Percentiles rank a stretch among this genome's conserved stretches.
Conservation (phyloP, 768 basidiomycete genomes). For the Collybiopsis confluens region DNA sequence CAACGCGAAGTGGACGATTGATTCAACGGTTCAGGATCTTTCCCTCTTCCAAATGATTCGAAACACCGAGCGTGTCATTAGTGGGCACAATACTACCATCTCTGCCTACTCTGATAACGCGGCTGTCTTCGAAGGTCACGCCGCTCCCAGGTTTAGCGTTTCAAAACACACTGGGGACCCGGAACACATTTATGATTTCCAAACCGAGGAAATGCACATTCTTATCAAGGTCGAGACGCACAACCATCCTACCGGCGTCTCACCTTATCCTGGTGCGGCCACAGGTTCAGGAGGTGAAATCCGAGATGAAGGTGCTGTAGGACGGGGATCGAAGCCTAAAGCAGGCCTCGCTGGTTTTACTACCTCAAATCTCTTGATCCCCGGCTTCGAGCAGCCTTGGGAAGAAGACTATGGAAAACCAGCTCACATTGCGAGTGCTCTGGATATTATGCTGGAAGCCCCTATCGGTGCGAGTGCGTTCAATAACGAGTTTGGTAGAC, state of each 20-base stretch:
- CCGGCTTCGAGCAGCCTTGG: slow-evolving; percentile 91
- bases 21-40: slow-evolving; percentile 55
- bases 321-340: slow-evolving; percentile 93
- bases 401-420: slow-evolving; percentile 92
- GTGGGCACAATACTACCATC: slow-evolving; percentile 75
- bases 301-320: slow-evolving; percentile 95
- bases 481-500: slow-evolving; percentile 74
- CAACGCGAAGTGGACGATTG: slow-evolving; percentile 94
- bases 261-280: slow-evolving; percentile 97
- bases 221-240: slow-evolving; percentile 98
- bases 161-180: slow-evolving; percentile 21
- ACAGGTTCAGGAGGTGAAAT: slow-evolving; percentile 99
- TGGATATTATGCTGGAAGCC: slow-evolving; percentile 92
- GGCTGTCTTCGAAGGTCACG: slow-evolving; percentile 77
- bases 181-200: slow-evolving; percentile 53
- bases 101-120: slow-evolving; percentile 99
- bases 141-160: slow-evolving; percentile 71
- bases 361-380: slow-evolving; percentile 89
- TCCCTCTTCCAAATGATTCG: slow-evolving; percentile 97
- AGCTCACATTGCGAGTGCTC: slow-evolving; percentile 82
- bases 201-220: slow-evolving; percentile 82
- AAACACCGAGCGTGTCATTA: slow-evolving; percentile 81
- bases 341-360: slow-evolving; percentile 92
- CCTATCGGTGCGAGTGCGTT: slow-evolving; percentile 9
- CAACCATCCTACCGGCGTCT: slow-evolving; percentile 98